phyloP scores from a whole-genome alignment of 768 basidiomycete genomes.

The Fomitopsis pulvina region DNA sequence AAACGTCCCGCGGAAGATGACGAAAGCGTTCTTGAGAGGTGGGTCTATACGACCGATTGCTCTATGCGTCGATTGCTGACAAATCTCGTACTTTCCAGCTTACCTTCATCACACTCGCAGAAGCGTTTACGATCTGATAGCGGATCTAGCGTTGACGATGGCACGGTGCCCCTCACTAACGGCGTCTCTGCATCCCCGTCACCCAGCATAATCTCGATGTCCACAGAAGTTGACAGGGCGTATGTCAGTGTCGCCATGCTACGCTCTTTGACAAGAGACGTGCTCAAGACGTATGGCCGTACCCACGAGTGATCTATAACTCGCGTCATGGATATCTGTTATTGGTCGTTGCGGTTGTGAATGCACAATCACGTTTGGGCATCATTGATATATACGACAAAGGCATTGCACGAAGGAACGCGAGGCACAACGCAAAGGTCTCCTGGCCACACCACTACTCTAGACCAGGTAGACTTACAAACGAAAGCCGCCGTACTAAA shows the following conservation, averaged over 20 bases:
- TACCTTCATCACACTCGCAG: conserved; percentile 6
- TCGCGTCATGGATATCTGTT: too few relatives aligned
- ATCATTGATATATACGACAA: too few relatives aligned
- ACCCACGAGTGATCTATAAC: neutral
- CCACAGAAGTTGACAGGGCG: conserved; percentile 34
- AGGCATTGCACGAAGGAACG: too few relatives aligned
- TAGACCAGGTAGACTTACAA: too few relatives aligned
- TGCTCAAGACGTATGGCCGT: conserved; percentile 30
- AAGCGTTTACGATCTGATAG: conserved; percentile 25
- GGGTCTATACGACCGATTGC: neutral
- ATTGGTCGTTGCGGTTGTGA: too few relatives aligned
- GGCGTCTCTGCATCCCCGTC: conserved; percentile 32
- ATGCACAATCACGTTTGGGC: too few relatives aligned
- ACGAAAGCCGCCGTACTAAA: too few relatives aligned
- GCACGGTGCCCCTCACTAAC: conserved; percentile 11
- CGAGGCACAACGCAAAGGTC: too few relatives aligned
- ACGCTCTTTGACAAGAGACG: conserved; percentile 47
- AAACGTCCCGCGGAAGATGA: conserved; percentile 17
- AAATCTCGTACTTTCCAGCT: neutral
- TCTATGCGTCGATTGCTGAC: neutral
- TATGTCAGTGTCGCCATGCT: conserved; percentile 61
- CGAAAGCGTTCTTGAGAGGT: conserved; percentile 13
- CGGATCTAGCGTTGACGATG: conserved; percentile 27
- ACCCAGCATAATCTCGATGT: conserved; percentile 27
- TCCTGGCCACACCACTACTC: too few relatives aligned